Percentiles rank a stretch among this genome's conserved stretches.
These are phyloP conservation scores for Psilocybe cubensis DNA, from an alignment of 768 basidiomycete species.

Conservation along the genomic window DNA sequence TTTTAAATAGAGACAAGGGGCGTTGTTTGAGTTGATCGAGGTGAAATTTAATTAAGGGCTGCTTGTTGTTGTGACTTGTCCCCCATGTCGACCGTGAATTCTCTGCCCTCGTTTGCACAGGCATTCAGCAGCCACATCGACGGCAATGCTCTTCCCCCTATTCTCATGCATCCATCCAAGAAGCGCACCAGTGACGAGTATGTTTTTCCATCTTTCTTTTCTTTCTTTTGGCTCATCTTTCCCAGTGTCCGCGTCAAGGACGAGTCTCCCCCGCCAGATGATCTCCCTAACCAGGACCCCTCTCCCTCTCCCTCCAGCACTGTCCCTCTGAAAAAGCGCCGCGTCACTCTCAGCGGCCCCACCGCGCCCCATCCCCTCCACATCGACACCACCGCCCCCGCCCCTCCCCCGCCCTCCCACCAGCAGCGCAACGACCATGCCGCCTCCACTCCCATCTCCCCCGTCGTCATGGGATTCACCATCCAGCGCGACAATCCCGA, in stretches of 20 bases:
- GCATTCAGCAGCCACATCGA: constrained; percentile 66
- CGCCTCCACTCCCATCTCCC: constrained; percentile 62
- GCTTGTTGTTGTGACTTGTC: constrained; percentile 14
- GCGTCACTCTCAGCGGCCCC: constrained; percentile 73
- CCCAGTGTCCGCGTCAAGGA: constrained; percentile 57
- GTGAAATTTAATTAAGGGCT: constrained; percentile 1
- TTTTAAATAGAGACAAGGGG: constrained; percentile 2
- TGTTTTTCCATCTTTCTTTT: constrained; percentile 27
- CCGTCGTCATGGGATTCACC: constrained; percentile 66
- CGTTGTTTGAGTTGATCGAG: neutral
- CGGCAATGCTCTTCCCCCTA: constrained; percentile 69
- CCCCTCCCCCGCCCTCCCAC: constrained; percentile 3
- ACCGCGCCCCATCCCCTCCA: constrained; percentile 53
- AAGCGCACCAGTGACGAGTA: constrained; percentile 58
- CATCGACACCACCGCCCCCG: constrained; percentile 51
- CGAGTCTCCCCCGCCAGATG: constrained; percentile 53
- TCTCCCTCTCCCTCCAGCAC: constrained; percentile 44
- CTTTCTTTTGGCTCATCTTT: constrained; percentile 2
- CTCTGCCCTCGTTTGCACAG: constrained; percentile 80
- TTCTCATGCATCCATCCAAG: constrained; percentile 53
- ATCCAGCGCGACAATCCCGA: constrained; percentile 60
- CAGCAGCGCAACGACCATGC: constrained; percentile 40
- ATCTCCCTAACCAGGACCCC: constrained; percentile 4
- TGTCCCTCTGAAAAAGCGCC: constrained; percentile 62
- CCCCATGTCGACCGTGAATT: constrained; percentile 55